Percentiles rank a stretch among this genome's conserved stretches.
Conservation (phyloP, 2,329 filamentous ascomycete genomes). For the Aureobasidium musti region DNA sequence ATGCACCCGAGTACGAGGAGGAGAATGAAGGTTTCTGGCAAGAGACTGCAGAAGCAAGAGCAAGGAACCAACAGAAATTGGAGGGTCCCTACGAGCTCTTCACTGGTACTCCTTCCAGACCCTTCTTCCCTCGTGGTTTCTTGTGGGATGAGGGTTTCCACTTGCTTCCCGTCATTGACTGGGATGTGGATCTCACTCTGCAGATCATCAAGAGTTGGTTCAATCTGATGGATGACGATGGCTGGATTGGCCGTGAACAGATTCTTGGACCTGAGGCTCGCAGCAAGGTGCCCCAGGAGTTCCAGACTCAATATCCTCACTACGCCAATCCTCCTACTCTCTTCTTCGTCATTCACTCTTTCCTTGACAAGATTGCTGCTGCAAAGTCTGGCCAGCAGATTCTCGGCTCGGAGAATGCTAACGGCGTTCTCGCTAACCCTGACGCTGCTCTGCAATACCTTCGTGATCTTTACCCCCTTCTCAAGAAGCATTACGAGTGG, state of each 20-base stretch:
- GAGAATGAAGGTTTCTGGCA: constrained; percentile 96
- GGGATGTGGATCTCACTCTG: constrained; percentile 83
- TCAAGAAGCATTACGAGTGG: constrained; percentile 91
- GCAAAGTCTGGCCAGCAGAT: constrained; percentile 38
- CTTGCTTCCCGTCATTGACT: constrained; percentile 84
- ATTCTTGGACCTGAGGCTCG: constrained; percentile 89
- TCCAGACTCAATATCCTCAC: constrained; percentile 93
- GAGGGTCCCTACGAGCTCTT: constrained; percentile 88
- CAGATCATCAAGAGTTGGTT: constrained; percentile 97
- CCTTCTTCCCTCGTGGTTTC: constrained; percentile 96
- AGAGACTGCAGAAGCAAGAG: constrained; percentile 78
- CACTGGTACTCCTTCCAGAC: constrained; percentile 85
- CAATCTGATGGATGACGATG: constrained; percentile 91
- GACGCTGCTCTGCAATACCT: constrained; percentile 71
- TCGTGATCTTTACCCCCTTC: constrained; percentile 75
- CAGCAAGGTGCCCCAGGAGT: constrained; percentile 90
- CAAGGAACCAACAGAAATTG: constrained; percentile 64
- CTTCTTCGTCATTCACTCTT: constrained; percentile 82
- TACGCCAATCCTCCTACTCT: constrained; percentile 96
- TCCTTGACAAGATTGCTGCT: constrained; percentile 66
- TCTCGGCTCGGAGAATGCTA: constrained; percentile 40
- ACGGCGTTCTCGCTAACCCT: constrained; percentile 63
- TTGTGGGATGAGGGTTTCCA: constrained; percentile 99
- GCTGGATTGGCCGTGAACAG: constrained; percentile 96
- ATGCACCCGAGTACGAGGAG: constrained; percentile 91